A percentile compares a stretch with the other conserved stretches of the same genome.
Conservation (phyloP, 768 basidiomycete species). For the Tylopilus cervinicoccineus region DNA sequence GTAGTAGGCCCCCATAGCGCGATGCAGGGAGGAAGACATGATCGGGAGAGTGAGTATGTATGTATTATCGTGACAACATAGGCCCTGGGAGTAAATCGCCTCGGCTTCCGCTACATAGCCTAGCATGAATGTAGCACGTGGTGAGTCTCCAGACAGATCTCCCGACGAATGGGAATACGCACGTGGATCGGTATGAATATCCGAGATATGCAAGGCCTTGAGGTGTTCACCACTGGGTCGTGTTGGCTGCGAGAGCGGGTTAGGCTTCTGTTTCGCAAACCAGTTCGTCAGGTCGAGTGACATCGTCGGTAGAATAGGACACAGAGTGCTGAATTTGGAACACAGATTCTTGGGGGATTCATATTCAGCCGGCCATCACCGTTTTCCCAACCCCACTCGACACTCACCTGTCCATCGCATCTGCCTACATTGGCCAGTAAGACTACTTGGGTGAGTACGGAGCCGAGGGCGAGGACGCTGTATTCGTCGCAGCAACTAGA, state of each 20-base stretch:
- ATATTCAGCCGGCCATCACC: no score
- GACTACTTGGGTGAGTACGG: conserved; percentile 42
- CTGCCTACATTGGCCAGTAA: conserved; percentile 43
- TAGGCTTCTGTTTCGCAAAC: conserved; percentile 49
- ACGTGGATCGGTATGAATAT: conserved; percentile 47
- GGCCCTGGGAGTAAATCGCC: conserved; percentile 57
- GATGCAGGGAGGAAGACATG: conserved; percentile 51
- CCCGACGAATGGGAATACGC: no score
- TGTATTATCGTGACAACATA: conserved; percentile 59
- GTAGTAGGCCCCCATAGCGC: conserved; percentile 46
- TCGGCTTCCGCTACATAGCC: conserved; percentile 65
- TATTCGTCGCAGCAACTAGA: conserved; percentile 34
- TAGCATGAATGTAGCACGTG: neutral
- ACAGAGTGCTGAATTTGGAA: conserved; percentile 32
- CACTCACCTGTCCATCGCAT: conserved; percentile 43
- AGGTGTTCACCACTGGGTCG: conserved; percentile 41
- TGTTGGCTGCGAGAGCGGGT: conserved; percentile 37
- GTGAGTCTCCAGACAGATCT: neutral
- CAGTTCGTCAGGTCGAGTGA: conserved; percentile 41
- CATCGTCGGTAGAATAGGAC: conserved; percentile 36
- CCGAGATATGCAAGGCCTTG: conserved; percentile 46
- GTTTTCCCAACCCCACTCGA: no score
- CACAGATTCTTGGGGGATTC: conserved; percentile 33
- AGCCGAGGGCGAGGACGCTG: conserved; percentile 34
- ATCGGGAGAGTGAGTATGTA: conserved; percentile 44